phyloP scores from a whole-genome alignment of 768 basidiomycete genomes.

The Tylopilus rubrobrunneus region DNA sequence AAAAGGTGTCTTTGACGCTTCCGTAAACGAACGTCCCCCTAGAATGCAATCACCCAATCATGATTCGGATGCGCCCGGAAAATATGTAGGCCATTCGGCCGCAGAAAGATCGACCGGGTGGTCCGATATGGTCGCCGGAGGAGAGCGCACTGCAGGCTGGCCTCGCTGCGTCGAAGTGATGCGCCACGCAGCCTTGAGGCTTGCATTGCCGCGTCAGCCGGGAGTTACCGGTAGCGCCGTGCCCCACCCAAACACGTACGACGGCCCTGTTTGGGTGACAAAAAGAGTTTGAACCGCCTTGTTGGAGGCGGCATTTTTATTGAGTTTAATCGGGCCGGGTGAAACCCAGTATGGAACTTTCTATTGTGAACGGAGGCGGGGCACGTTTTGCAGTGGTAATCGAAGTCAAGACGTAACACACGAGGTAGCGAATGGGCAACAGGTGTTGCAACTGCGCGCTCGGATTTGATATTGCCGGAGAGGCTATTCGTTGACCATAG shows the following conservation, averaged over 20 bases:
- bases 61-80: neutral
- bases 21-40: neutral
- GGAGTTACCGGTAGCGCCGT: neutral
- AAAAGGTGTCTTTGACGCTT: neutral
- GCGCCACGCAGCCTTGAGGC: constrained; percentile 3
- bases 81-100: neutral
- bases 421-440: neutral
- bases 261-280: no score
- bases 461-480: neutral
- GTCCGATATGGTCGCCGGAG: neutral
- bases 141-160: neutral
- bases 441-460: neutral
- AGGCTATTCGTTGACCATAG: neutral
- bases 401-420: constrained; percentile 14
- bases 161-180: neutral
- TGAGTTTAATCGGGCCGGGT: constrained; percentile 5
- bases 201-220: constrained; percentile 6
- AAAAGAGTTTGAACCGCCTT: neutral
- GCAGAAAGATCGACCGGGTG: neutral
- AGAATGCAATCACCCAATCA: neutral
- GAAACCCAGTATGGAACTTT: neutral
- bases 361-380: constrained; percentile 8
- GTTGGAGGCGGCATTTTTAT: constrained; percentile 1
- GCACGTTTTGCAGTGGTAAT: constrained; percentile 13
- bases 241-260: neutral